These are phyloP conservation scores for Lachancea kluyveri DNA, from an alignment of 805 yeast species.

Conservation along the genomic window DNA sequence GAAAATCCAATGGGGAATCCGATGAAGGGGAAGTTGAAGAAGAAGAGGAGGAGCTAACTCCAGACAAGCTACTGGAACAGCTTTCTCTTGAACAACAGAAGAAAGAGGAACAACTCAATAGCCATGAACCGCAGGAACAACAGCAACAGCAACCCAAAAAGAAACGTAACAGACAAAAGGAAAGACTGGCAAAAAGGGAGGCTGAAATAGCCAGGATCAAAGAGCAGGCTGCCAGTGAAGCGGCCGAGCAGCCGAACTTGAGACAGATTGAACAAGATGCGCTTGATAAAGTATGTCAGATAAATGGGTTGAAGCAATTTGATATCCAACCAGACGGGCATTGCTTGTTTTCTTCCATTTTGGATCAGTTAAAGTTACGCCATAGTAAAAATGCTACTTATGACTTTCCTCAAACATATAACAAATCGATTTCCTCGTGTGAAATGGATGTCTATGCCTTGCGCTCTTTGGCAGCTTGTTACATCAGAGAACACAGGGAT, in stretches of 20 bases:
- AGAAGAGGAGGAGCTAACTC: slow-evolving; percentile 48
- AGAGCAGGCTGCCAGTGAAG: slow-evolving; percentile 67
- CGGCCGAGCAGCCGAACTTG: slow-evolving; percentile 57
- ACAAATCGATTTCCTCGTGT: slow-evolving; percentile 1
- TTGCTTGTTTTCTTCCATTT: slow-evolving; percentile 80
- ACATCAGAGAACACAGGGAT: slow-evolving; percentile 58
- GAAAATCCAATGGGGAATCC: slow-evolving; percentile 13
- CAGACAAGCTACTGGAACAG: slow-evolving; percentile 62
- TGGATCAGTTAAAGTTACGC: slow-evolving; percentile 64
- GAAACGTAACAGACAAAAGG: slow-evolving; percentile 76
- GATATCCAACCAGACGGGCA: slow-evolving; percentile 92
- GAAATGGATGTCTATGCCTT: slow-evolving; percentile 36
- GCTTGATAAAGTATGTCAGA: slow-evolving; percentile 46
- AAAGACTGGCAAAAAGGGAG: slow-evolving; percentile 68
- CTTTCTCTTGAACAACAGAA: slow-evolving; percentile 37
- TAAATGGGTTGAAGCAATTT: slow-evolving; percentile 44
- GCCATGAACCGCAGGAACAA: slow-evolving; percentile 5
- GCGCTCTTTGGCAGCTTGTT: slow-evolving; percentile 57
- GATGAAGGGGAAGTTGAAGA: slow-evolving; percentile 15
- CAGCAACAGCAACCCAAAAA: slow-evolving; percentile 28
- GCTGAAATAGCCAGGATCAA: slow-evolving; percentile 57
- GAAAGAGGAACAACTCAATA: slow-evolving; percentile 14
- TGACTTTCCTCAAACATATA: slow-evolving; percentile 5
- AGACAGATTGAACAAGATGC: slow-evolving; percentile 67
- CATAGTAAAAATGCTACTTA: slow-evolving; percentile 30